These are phyloP conservation scores for Lactifluus piperatus DNA, from an alignment of 768 basidiomycete genomes.

Conservation along the genomic window DNA sequence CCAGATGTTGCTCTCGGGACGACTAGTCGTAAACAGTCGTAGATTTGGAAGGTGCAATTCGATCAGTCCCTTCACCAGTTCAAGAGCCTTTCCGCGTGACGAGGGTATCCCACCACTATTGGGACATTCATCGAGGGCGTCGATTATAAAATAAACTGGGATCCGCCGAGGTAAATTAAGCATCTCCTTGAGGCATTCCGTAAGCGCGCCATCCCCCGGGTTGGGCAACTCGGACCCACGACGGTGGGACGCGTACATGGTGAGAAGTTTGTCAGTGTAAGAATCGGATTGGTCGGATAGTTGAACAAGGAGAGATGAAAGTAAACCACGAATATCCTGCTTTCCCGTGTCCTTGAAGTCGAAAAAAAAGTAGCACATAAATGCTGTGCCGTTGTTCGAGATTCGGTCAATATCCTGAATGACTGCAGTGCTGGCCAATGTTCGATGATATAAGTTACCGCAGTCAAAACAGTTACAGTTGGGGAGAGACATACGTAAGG, in stretches of 20 bases:
- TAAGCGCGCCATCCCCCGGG: neutral
- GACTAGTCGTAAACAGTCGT: neutral
- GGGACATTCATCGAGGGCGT: neutral
- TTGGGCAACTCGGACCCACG: neutral
- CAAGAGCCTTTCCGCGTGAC: neutral
- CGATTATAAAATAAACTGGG: neutral
- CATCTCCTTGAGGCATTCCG: neutral
- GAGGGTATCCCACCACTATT: neutral
- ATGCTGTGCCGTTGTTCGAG: neutral
- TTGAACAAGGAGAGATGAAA: neutral
- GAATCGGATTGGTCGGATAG: neutral
- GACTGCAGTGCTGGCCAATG: neutral
- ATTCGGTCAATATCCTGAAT: neutral
- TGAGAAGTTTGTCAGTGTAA: neutral
- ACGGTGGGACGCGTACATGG: neutral
- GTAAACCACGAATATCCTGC: neutral
- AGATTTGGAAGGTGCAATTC: neutral
- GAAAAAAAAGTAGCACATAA: no score
- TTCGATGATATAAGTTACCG: neutral
- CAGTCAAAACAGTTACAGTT: rapidly evolving
- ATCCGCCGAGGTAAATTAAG: neutral
- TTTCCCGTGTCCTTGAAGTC: neutral
- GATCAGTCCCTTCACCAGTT: neutral
- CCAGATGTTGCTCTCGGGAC: neutral
- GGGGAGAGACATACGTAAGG: neutral